phyloP scores from a whole-genome alignment of 805 yeast genomes.

The Saturnispora gosingensis region DNA sequence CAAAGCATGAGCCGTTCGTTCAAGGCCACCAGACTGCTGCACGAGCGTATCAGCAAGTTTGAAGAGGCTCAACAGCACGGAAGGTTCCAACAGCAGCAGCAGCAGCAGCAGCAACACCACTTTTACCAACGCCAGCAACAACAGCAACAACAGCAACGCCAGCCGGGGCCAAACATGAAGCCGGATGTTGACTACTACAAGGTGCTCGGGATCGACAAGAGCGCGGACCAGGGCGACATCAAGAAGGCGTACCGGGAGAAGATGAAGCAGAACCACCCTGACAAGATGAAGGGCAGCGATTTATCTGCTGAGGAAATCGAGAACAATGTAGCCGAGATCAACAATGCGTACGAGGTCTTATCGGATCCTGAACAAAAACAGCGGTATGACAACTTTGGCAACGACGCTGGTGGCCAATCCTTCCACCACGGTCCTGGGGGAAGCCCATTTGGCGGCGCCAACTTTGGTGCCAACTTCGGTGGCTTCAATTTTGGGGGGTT shows the following conservation, averaged over 20 bases:
- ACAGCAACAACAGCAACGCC: slow-evolving; percentile 13
- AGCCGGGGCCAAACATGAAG: slow-evolving; percentile 8
- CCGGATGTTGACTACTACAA: slow-evolving; percentile 63
- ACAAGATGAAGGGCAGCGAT: slow-evolving; percentile 63
- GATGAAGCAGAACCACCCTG: slow-evolving; percentile 84
- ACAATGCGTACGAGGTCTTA: slow-evolving; percentile 84
- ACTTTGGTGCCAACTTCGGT: slow-evolving; percentile 8
- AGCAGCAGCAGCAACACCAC: slow-evolving; percentile 31
- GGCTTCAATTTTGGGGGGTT: slow-evolving; percentile 2
- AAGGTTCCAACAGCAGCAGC: slow-evolving; percentile 33
- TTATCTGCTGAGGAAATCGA: slow-evolving; percentile 62
- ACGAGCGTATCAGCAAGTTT: slow-evolving; percentile 16
- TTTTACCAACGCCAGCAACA: slow-evolving; percentile 29
- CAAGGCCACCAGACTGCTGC: slow-evolving; percentile 32
- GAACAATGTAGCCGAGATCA: slow-evolving; percentile 80
- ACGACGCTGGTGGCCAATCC: slow-evolving; percentile 11
- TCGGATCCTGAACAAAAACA: slow-evolving; percentile 54
- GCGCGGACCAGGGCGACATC: slow-evolving; percentile 64
- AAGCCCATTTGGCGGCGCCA: slow-evolving; percentile 5
- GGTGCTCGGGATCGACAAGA: slow-evolving; percentile 53
- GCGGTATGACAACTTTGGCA: slow-evolving; percentile 46
- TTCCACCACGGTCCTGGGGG: slow-evolving; percentile 2
- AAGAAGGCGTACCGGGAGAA: slow-evolving; percentile 73
- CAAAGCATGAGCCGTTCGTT: slow-evolving; percentile 28
- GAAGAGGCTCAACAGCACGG: slow-evolving; percentile 25